Evolutionary conservation across 306 rosid genomes (phyloP).

Genomic region (Pyrus bretschneideri): DNA sequence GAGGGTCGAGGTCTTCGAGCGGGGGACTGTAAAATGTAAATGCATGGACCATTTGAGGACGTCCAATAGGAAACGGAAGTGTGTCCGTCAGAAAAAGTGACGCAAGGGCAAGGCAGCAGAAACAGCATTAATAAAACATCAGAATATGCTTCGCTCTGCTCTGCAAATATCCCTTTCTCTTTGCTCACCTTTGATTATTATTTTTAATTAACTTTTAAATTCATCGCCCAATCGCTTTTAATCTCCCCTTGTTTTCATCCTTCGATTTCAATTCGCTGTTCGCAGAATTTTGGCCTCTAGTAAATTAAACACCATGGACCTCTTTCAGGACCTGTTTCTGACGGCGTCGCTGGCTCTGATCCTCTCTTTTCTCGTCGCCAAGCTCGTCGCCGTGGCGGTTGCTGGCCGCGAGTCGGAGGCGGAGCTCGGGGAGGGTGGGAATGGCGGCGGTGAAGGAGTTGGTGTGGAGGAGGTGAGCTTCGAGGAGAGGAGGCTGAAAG

Average conservation of each 20-base stretch:
- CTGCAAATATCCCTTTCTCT: conserved; percentile 35
- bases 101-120: background rate
- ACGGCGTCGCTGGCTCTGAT: conserved; percentile 47
- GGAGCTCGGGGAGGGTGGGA: background rate
- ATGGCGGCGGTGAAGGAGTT: background rate
- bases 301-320: conserved; percentile 39
- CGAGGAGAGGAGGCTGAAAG: conserved; percentile 24
- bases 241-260: background rate
- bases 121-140: background rate
- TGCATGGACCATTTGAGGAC: background rate
- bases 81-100: background rate
- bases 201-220: background rate
- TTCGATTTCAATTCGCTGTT: background rate
- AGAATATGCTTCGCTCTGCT: conserved; percentile 59
- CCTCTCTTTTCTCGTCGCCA: conserved; percentile 47
- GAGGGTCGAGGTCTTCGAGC: too few relatives aligned
- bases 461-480: conserved; percentile 7
- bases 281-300: background rate
- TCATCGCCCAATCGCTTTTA: background rate
- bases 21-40: background rate
- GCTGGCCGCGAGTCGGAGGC: conserved; percentile 15
- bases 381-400: conserved; percentile 44
- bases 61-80: background rate
- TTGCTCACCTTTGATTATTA: background rate
- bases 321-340: conserved; percentile 37